Percentiles rank a stretch among this genome's conserved stretches.
Conservation (phyloP, 257 asterid species). For the Plantago elongata region DNA sequence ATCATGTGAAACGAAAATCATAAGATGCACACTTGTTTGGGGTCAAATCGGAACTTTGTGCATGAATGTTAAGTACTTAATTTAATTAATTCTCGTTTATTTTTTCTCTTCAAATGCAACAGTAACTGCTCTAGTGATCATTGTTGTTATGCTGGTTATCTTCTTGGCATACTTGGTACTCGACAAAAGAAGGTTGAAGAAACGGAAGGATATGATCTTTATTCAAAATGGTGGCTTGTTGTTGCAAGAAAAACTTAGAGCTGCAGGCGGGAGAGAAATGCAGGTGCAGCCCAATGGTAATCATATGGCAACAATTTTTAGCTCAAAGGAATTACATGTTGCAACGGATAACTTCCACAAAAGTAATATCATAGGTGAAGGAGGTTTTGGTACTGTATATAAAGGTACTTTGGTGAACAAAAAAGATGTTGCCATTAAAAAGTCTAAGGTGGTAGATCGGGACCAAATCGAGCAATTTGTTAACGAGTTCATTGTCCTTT, state of each 20-base stretch:
- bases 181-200: not conserved
- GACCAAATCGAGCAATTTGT: slow-evolving; percentile 22
- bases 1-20: no score
- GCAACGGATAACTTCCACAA: slow-evolving; percentile 22
- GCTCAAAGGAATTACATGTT: not conserved
- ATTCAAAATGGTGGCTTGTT: slow-evolving; percentile 1
- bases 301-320: not conserved
- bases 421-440: slow-evolving; percentile 4
- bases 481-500: slow-evolving; percentile 15
- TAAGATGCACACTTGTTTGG: no score
- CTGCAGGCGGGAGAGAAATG: not conserved
- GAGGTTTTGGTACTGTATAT: slow-evolving; percentile 27
- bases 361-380: slow-evolving; percentile 7
- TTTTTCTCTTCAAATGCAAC: not conserved
- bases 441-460: not conserved
- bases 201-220: not conserved
- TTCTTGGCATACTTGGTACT: not conserved
- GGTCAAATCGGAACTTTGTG: no score
- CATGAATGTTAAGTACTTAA: no score
- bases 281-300: slow-evolving; percentile 5
- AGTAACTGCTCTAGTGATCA: not conserved
- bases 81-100: no score
- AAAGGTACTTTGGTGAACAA: slow-evolving; percentile 19
- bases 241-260: not conserved
- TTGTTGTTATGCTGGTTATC: not conserved